Evolutionary conservation across 176 grass and related monocot genomes (phyloP), one percentile per base, ranked within the genome.

Genomic region (Phoenix roebelenii): DNA sequence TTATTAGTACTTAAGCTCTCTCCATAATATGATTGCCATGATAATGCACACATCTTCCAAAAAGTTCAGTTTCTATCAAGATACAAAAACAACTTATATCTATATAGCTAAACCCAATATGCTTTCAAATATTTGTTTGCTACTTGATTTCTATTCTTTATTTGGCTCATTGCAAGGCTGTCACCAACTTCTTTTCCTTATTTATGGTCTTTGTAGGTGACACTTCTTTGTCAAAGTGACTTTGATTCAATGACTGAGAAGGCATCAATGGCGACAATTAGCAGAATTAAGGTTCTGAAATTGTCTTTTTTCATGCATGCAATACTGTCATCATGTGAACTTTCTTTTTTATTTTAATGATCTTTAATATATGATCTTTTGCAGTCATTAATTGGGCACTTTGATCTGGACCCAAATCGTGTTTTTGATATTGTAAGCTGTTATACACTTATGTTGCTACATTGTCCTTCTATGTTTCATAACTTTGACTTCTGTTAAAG

Each of bases 351-450:
- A 9, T 16, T 23, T 56, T 17, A 71, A 51, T 48, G 23, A 25
- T 63, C 19, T 30, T 56, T 15, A 54, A 64, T 30, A 30, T 30
- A 30, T 30, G 5, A 5, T 64, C 39, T 65, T 54, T 73, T 71
- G 44, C 81, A 98, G 94, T 98, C 94, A 68, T 80, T 98, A 75
- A 98, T 98, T 52, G 94, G 94, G 18, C 94, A 98, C 83, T 98
- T 98, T 76, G 94, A 98, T 77, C 63, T 98, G 82, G 94, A 98
- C 22, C 88, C 94, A 6, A 98, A 98, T 80, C 94, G 82, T 65
- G 87, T 93, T 57, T 98, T 93, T 83, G 88, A 98, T 77, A 98
- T 98, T 81, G 94, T 98, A 86, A 98, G 94, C 78, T 77, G 16
- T 54, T 75, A n/a, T 39, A 23, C 25, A 5, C 15, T 63, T 66